Evolutionary conservation across 805 yeast genomes (phyloP).

Genomic region (Candida schatavii): DNA sequence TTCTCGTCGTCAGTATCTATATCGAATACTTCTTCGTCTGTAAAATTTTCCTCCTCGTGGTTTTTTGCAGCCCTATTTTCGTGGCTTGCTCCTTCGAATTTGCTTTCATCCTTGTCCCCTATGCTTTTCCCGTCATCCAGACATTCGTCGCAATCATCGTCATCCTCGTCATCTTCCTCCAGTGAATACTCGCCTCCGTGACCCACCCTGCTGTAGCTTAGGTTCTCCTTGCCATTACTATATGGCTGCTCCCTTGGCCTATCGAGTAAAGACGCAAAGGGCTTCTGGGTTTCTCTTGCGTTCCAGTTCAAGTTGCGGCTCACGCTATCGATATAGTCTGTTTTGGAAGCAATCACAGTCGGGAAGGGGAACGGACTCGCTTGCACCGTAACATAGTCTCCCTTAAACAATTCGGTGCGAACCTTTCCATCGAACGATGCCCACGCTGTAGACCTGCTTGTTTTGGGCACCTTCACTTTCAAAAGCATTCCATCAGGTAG

Average conservation of each 20-base stretch:
- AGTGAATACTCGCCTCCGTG: no score
- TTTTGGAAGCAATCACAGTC: conserved; percentile 70
- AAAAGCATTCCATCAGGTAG: conserved; percentile 91
- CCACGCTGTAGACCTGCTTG: conserved; percentile 91
- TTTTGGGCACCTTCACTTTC: conserved; percentile 72
- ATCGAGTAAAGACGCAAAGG: conserved; percentile 59
- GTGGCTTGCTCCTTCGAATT: background rate
- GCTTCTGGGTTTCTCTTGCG: conserved; percentile 82
- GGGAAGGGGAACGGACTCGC: conserved; percentile 95
- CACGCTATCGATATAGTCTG: conserved; percentile 81
- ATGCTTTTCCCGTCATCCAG: no score
- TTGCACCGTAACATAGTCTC: conserved; percentile 80
- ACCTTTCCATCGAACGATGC: conserved; percentile 94
- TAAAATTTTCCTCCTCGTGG: background rate
- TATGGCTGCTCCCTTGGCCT: conserved; percentile 9
- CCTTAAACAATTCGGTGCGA: conserved; percentile 74
- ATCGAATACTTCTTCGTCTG: conserved; percentile 28
- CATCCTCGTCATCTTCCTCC: conserved; percentile 4
- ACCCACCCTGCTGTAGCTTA: conserved; percentile 2
- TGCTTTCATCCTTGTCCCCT: background rate
- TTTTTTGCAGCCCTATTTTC: background rate
- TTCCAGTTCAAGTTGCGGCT: conserved; percentile 92
- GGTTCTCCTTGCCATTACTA: conserved; percentile 3
- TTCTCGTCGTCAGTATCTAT: conserved; percentile 33
- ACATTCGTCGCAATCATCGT: background rate